These are phyloP conservation scores for Pseudisothecium myosuroides DNA, from an alignment of 225 moss, liverwort and hornwort genomes.

Conservation along the genomic window DNA sequence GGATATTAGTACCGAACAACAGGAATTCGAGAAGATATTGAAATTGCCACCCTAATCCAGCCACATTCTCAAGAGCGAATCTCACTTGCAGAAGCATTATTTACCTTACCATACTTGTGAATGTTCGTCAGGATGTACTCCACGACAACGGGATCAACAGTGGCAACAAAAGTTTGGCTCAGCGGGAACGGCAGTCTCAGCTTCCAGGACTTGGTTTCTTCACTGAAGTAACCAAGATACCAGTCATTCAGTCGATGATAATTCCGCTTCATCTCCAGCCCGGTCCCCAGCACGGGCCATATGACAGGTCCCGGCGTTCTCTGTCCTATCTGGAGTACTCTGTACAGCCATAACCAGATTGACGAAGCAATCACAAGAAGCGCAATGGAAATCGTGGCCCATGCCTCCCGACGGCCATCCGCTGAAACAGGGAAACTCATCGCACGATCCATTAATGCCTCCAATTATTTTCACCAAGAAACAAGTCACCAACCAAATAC, in stretches of 20 bases:
- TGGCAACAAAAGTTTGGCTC: not conserved
- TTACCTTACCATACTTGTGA: slow-evolving; percentile 22
- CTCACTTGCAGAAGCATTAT: not conserved
- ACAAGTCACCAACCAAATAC: not conserved
- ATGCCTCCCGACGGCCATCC: not conserved
- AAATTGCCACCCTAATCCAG: not conserved
- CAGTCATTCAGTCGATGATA: slow-evolving; percentile 1
- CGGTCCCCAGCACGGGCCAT: slow-evolving; percentile 6
- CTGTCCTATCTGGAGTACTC: not conserved
- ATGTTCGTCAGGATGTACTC: slow-evolving; percentile 27
- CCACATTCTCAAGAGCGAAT: not conserved
- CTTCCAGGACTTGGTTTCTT: not conserved
- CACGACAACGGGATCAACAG: slow-evolving; percentile 16
- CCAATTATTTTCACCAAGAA: not conserved
- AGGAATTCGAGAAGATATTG: not conserved
- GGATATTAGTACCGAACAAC: not conserved
- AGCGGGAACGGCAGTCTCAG: not conserved
- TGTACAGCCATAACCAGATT: not conserved
- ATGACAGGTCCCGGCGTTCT: not conserved
- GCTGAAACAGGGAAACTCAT: not conserved
- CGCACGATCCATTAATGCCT: not conserved
- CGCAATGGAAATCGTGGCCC: not conserved
- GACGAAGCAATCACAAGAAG: not conserved
- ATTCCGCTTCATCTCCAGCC: slow-evolving; percentile 14
- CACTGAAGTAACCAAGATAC: slow-evolving; percentile 4